Evolutionary conservation across 139 green algal genomes (phyloP).

Genomic region (Pedinophyceae sp.): DNA sequence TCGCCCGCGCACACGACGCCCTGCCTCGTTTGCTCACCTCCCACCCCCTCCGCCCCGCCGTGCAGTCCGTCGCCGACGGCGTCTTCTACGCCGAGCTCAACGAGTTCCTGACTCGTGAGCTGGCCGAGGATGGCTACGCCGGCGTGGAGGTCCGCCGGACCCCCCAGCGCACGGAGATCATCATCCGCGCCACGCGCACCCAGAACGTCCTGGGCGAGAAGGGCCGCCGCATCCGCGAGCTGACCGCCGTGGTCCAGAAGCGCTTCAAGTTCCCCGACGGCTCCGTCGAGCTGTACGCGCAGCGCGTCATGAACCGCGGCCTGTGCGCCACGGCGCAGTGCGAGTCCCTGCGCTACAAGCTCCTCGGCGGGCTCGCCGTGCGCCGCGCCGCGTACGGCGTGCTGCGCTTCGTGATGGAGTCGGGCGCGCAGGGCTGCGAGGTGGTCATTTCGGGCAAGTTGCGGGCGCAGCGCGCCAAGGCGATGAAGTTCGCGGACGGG

Average conservation of each 20-base stretch:
- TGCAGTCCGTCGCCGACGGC: conserved; percentile 94
- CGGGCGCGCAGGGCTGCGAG: conserved; percentile 96
- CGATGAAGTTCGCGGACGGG: conserved; percentile 99
- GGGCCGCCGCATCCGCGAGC: conserved; percentile 92
- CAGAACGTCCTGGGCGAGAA: conserved; percentile 98
- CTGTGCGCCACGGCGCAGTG: conserved; percentile 96
- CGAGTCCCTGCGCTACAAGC: conserved; percentile 99
- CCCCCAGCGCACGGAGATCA: conserved; percentile 97
- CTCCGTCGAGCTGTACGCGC: conserved; percentile 95
- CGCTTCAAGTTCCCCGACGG: conserved; percentile 92
- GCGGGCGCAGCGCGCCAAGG: conserved; percentile 89
- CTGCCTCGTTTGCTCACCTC: no score
- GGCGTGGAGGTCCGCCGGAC: conserved; percentile 96
- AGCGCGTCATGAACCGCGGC: conserved; percentile 95
- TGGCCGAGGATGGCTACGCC: conserved; percentile 93
- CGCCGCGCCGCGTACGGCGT: conserved; percentile 86
- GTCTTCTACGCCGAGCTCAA: conserved; percentile 99
- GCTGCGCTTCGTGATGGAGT: conserved; percentile 99
- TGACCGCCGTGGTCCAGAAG: conserved; percentile 98
- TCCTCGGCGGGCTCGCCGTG: conserved; percentile 93
- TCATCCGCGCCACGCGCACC: conserved; percentile 95
- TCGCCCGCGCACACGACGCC: no score
- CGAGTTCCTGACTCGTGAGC: conserved; percentile 90
- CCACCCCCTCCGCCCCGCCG: no score
- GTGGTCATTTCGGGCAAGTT: conserved; percentile 98